Evolutionary conservation across 176 grass and related monocot genomes (phyloP).

Genomic region (Alloteropsis semialata): DNA sequence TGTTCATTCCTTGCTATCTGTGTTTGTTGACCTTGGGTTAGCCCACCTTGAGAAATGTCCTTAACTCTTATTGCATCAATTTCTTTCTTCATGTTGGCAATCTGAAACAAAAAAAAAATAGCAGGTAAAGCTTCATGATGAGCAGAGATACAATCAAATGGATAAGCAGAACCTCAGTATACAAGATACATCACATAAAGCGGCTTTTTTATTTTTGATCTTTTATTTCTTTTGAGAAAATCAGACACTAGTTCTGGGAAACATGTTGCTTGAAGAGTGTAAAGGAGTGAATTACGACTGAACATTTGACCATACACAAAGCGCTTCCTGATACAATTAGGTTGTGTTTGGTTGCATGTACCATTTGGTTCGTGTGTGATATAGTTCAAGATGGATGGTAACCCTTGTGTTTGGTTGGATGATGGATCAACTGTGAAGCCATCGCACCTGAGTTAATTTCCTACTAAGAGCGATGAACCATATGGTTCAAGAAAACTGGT

Average conservation of each 20-base stretch:
- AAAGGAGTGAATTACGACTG: not conserved
- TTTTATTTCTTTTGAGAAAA: too few relatives aligned
- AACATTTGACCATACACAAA: not conserved
- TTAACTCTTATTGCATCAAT: conserved; percentile 92
- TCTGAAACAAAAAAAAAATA: conserved; percentile 38
- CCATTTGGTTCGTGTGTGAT: too few relatives aligned
- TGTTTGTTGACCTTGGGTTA: conserved; percentile 99
- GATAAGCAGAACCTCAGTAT: not conserved
- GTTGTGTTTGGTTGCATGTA: too few relatives aligned
- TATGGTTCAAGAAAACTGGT: too few relatives aligned
- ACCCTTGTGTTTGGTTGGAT: too few relatives aligned
- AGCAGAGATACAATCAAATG: conserved; percentile 8
- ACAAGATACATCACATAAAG: not conserved
- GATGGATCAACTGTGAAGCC: too few relatives aligned
- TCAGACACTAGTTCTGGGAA: not conserved
- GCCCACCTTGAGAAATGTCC: conserved; percentile 94
- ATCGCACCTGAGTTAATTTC: too few relatives aligned
- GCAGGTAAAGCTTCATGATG: conserved; percentile 3
- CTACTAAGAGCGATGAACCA: too few relatives aligned
- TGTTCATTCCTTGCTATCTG: conserved; percentile 98
- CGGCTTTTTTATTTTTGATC: too few relatives aligned
- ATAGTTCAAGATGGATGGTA: too few relatives aligned
- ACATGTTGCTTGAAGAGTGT: not conserved
- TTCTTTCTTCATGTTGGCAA: conserved; percentile 98
- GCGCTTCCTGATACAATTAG: not conserved